Percentiles rank a stretch among this genome's conserved stretches.
phyloP scores from a whole-genome alignment of 768 basidiomycete genomes.

The Suillus tomentosus region DNA sequence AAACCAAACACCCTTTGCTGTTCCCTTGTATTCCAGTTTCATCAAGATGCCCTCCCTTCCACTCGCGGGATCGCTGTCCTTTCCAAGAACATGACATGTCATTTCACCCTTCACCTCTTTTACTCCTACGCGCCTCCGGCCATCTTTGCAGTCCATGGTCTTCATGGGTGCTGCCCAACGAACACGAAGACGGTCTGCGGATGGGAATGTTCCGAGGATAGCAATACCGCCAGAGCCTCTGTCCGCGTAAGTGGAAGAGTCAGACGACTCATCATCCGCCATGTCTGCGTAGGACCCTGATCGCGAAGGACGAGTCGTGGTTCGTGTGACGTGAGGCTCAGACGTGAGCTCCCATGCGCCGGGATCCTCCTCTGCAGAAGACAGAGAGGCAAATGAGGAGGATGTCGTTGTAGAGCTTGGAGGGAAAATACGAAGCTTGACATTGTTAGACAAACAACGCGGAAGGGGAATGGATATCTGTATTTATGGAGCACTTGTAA shows the following conservation, averaged over 20 bases:
- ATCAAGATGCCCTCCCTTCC: conserved; percentile 58
- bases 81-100: conserved; percentile 60
- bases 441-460: conserved; percentile 74
- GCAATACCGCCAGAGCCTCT: conserved; percentile 60
- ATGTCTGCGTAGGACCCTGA: conserved; percentile 66
- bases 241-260: conserved; percentile 55
- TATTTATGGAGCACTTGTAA: neutral
- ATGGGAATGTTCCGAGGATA: conserved; percentile 78
- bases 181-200: conserved; percentile 71
- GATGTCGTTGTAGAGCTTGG: conserved; percentile 50
- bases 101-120: conserved; percentile 69
- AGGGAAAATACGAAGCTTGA: conserved; percentile 74
- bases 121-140: conserved; percentile 69
- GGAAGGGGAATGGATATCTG: conserved; percentile 80
- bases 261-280: conserved; percentile 82
- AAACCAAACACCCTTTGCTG: conserved; percentile 79
- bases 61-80: conserved; percentile 38
- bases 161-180: conserved; percentile 75
- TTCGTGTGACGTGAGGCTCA: conserved; percentile 73
- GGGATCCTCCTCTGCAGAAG: conserved; percentile 72
- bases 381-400: conserved; percentile 72
- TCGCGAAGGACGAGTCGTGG: conserved; percentile 49
- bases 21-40: conserved; percentile 69
- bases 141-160: conserved; percentile 47
- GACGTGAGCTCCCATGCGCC: conserved; percentile 74